Conservation (phyloP, 306 rosid genomes). For the Adenanthera pavonina region DNA sequence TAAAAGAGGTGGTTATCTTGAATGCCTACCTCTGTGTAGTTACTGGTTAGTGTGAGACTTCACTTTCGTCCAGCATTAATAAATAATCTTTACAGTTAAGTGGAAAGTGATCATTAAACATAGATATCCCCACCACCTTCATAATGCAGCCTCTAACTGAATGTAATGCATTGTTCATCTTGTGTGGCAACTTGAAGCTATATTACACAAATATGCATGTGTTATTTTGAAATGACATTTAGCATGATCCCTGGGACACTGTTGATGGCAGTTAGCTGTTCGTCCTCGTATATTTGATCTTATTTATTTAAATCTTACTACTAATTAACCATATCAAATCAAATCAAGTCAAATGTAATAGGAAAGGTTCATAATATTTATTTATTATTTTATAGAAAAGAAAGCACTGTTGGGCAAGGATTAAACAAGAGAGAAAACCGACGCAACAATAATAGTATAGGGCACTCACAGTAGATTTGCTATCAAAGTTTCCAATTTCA, state of each 20-base stretch:
- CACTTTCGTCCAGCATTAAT: slow-evolving; percentile 2
- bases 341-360: no score
- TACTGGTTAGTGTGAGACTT: slow-evolving; percentile 32
- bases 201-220: neutral
- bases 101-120: neutral
- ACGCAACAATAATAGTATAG: no score
- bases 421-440: no score
- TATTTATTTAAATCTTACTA: no score
- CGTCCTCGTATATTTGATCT: neutral
- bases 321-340: no score
- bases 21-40: slow-evolving; percentile 33
- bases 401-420: no score
- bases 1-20: slow-evolving; percentile 48
- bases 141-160: neutral
- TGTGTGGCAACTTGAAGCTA: no score
- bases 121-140: neutral
- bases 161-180: neutral
- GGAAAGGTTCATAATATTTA: no score
- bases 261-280: neutral
- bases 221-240: neutral
- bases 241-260: no score
- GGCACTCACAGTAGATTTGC: no score
- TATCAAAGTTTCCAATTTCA: no score
- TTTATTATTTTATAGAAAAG: no score
- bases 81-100: slow-evolving; percentile 12